Evolutionary conservation across 1,284 basidiomycete species (phyloP).

Genomic region (Ganoderma lucidum): DNA sequence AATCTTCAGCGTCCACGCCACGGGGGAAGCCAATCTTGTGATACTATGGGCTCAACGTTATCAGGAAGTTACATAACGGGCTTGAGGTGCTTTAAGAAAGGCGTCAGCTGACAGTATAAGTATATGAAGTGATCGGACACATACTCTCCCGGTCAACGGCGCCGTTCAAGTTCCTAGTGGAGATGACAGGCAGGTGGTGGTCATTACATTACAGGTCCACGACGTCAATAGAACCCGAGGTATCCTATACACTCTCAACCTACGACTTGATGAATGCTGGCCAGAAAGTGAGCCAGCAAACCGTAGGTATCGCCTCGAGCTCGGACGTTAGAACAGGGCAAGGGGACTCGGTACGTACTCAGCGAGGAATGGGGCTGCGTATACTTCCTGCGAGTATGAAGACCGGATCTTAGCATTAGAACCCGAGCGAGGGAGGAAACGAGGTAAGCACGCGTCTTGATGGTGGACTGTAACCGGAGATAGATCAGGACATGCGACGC

Average conservation of each 20-base stretch:
- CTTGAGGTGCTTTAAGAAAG: neutral
- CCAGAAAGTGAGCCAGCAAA: conserved; percentile 10
- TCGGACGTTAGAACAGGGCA: neutral
- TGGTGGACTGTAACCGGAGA: conserved; percentile 36
- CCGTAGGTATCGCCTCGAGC: conserved; percentile 1
- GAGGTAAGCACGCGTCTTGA: conserved; percentile 36
- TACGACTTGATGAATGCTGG: conserved; percentile 17
- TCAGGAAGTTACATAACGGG: conserved; percentile 26
- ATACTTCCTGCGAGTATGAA: conserved; percentile 24
- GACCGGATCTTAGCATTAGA: conserved; percentile 24
- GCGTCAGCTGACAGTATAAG: neutral
- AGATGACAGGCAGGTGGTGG: conserved; percentile 33
- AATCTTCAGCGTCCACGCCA: conserved; percentile 19
- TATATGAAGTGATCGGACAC: neutral
- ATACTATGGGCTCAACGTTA: conserved; percentile 24
- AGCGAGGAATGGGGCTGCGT: conserved; percentile 37
- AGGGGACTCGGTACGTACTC: conserved; percentile 29
- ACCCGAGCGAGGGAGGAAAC: conserved; percentile 13
- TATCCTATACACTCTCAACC: conserved; percentile 37
- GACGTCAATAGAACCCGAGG: conserved; percentile 30
- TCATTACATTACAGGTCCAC: conserved; percentile 22
- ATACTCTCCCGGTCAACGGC: neutral
- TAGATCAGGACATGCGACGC: conserved; percentile 36
- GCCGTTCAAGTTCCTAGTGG: conserved; percentile 14
- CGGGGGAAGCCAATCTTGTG: conserved; percentile 9